Conservation (phyloP, 768 basidiomycete species). For the Podaxis sp. region DNA sequence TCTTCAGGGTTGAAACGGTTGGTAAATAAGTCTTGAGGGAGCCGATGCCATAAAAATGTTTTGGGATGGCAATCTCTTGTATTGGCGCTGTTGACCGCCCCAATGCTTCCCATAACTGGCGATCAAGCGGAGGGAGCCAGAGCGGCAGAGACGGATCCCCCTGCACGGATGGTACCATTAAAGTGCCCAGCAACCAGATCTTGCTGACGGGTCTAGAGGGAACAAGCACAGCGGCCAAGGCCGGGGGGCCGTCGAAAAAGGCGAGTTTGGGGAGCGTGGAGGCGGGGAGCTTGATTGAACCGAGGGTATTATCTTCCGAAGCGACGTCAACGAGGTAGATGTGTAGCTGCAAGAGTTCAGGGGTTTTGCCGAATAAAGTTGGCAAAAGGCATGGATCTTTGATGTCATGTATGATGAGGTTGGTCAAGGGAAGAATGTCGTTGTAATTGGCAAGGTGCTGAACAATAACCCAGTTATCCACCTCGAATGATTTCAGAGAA, state of each 20-base stretch:
- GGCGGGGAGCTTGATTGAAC: neutral
- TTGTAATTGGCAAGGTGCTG: neutral
- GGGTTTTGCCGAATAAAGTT: neutral
- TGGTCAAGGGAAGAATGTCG: neutral
- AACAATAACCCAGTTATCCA: slow-evolving; percentile 2
- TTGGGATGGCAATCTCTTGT: slow-evolving; percentile 3
- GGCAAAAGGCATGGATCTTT: neutral
- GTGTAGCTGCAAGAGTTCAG: slow-evolving; percentile 1
- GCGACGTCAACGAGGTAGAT: neutral
- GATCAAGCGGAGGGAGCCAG: neutral
- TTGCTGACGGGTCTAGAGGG: slow-evolving; percentile 5
- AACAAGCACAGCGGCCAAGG: neutral
- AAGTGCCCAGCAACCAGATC: slow-evolving; percentile 6
- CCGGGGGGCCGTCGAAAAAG: slow-evolving; percentile 7
- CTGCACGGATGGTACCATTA: neutral
- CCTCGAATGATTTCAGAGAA: slow-evolving; percentile 1
- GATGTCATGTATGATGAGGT: neutral
- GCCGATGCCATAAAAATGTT: neutral
- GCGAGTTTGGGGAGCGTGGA: neutral
- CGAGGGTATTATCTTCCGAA: neutral
- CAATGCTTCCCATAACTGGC: neutral
- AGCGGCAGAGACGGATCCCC: neutral
- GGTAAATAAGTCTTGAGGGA: neutral
- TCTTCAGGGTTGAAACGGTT: neutral
- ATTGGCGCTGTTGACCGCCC: neutral